Evolutionary conservation across 306 rosid genomes (phyloP).

Genomic region (Cyclanthera cordifolia): DNA sequence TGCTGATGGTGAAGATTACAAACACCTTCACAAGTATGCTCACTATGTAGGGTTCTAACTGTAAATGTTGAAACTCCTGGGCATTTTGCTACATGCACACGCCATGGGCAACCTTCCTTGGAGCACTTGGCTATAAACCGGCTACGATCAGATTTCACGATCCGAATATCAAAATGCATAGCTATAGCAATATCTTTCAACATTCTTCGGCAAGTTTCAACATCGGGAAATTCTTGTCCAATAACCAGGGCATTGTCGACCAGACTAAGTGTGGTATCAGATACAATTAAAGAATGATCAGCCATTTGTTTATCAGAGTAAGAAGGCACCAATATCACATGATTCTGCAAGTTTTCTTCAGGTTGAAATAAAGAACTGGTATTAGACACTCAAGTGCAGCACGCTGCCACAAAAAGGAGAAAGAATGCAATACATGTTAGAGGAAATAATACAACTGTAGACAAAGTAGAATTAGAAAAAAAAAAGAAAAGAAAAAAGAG

Average conservation of each 20-base stretch:
- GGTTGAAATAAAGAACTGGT: neutral
- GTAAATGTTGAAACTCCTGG: conserved; percentile 95
- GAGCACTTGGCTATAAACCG: conserved; percentile 97
- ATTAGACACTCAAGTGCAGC: neutral
- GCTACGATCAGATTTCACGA: conserved; percentile 96
- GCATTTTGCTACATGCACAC: conserved; percentile 96
- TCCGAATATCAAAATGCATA: conserved; percentile 91
- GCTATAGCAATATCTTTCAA: conserved; percentile 94
- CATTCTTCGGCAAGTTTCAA: conserved; percentile 89
- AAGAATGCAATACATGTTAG: neutral
- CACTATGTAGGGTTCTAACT: conserved; percentile 74
- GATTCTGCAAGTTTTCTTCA: neutral
- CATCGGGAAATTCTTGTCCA: conserved; percentile 96
- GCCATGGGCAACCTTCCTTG: conserved; percentile 99
- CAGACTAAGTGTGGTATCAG: conserved; percentile 29
- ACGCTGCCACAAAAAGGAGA: neutral
- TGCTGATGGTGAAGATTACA: conserved; percentile 93
- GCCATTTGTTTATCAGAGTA: conserved; percentile 47
- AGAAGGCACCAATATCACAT: conserved; percentile 13
- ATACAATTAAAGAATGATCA: conserved; percentile 42
- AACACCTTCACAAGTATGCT: conserved; percentile 97
- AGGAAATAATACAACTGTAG: neutral
- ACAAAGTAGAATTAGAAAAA: neutral
- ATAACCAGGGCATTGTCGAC: conserved; percentile 46
- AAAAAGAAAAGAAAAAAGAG: too few species aligned